Conservation (phyloP, 2,329 filamentous ascomycete species). For the Aspergillus sp. region DNA sequence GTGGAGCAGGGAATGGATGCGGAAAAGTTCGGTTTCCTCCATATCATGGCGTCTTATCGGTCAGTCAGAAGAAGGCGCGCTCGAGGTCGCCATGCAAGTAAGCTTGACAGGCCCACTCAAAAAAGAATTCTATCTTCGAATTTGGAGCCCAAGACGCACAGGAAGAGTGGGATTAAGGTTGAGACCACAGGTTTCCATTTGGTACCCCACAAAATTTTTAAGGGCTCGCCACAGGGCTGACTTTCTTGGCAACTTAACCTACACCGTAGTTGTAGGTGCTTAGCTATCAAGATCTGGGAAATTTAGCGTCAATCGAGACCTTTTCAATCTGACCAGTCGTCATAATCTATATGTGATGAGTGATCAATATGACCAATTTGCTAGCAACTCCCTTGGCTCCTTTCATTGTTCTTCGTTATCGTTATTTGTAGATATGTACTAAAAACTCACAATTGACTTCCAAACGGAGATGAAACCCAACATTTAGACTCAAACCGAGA, state of each 20-base stretch:
- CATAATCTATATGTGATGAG: neutral
- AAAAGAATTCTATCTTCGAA: no score
- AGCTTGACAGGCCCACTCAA: no score
- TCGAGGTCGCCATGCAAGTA: neutral
- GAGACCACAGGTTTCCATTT: no score
- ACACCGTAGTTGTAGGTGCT: neutral
- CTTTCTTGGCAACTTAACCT: neutral
- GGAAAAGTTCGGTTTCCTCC: conserved; percentile 30
- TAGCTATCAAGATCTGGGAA: no score
- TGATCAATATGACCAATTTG: neutral
- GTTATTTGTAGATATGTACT: neutral
- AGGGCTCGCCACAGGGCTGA: neutral
- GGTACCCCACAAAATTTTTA: neutral
- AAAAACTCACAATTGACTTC: conserved; percentile 20
- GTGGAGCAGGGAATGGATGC: conserved; percentile 54
- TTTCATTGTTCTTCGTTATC: neutral
- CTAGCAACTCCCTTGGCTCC: neutral
- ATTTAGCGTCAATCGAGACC: neutral
- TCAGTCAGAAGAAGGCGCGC: neutral
- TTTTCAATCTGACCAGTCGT: neutral
- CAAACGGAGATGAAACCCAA: conserved; percentile 25
- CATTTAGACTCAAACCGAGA: conserved; percentile 26
- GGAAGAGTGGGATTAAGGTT: no score
- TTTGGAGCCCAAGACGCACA: no score
- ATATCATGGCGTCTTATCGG: conserved; percentile 16